Evolutionary conservation across 2,329 filamentous ascomycete species (phyloP).

Genomic region (Exophiala oligosperma): DNA sequence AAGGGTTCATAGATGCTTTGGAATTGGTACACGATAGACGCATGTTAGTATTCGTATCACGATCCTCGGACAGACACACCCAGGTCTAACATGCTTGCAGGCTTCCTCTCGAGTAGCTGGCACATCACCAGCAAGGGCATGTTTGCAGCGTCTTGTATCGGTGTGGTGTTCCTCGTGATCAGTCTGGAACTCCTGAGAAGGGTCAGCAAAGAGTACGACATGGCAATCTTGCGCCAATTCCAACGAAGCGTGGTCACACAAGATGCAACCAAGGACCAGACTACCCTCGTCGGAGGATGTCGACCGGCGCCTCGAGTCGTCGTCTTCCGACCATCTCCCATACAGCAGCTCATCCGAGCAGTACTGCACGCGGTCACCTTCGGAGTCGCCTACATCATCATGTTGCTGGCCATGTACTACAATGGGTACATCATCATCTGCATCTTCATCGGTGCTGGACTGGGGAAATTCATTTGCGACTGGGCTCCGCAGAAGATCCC

Average conservation of each 20-base stretch:
- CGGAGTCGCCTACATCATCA: conserved; percentile 74
- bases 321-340: conserved; percentile 22
- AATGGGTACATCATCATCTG: conserved; percentile 77
- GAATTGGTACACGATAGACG: conserved; percentile 71
- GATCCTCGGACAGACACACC: conserved; percentile 37
- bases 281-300: neutral
- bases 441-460: conserved; percentile 73
- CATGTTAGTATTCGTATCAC: conserved; percentile 9
- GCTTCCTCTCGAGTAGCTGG: conserved; percentile 71
- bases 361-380: conserved; percentile 45
- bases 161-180: conserved; percentile 72
- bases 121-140: conserved; percentile 67
- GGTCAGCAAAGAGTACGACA: conserved; percentile 70
- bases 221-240: conserved; percentile 44
- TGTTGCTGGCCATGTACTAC: conserved; percentile 67
- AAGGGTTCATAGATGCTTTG: conserved; percentile 60
- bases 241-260: conserved; percentile 5
- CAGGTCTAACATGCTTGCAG: conserved; percentile 66
- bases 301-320: conserved; percentile 15
- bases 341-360: conserved; percentile 25
- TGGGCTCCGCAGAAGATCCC: conserved; percentile 55
- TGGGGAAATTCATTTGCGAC: conserved; percentile 72
- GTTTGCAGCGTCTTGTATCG: conserved; percentile 80
- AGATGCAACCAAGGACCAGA: conserved; percentile 1
- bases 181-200: conserved; percentile 72